A percentile compares a stretch with the other conserved stretches of the same genome.
Conservation (phyloP, 2,329 filamentous ascomycete species). For the Stachybotrys elegans region DNA sequence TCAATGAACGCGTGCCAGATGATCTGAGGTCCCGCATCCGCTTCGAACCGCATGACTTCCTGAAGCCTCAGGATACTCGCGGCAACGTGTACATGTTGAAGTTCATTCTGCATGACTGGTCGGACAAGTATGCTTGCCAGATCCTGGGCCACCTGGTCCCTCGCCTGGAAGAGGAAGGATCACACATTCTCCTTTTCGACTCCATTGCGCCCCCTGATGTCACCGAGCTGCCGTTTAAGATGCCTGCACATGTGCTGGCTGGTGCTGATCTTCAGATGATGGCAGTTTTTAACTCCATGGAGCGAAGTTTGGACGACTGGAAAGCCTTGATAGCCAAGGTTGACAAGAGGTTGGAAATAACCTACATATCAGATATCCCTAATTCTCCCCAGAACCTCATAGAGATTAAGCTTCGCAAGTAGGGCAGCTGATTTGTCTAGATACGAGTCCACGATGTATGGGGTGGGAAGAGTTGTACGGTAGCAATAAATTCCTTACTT, state of each 20-base stretch:
- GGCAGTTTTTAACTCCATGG: conserved; percentile 35
- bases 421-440: too few relatives aligned
- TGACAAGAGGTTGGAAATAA: conserved; percentile 12
- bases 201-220: conserved; percentile 19
- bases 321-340: conserved; percentile 5
- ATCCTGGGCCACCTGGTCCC: conserved; percentile 37
- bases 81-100: conserved; percentile 48
- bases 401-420: not conserved
- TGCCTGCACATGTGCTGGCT: conserved; percentile 3
- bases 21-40: conserved; percentile 24
- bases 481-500: too few relatives aligned
- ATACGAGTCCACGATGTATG: too few relatives aligned
- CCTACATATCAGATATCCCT: not conserved
- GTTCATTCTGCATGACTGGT: conserved; percentile 50
- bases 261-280: conserved; percentile 38
- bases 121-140: conserved; percentile 33
- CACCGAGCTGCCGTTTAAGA: conserved; percentile 11
- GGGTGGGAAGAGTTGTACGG: too few relatives aligned
- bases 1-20: conserved; percentile 15
- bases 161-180: conserved; percentile 37
- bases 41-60: conserved; percentile 31
- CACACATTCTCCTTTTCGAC: conserved; percentile 30
- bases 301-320: conserved; percentile 11
- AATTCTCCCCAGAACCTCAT: not conserved
- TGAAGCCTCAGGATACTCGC: conserved; percentile 26